Base-by-base conservation (phyloP, 2,329 filamentous ascomycete species). In the Pseudocercospora musae region DNA sequence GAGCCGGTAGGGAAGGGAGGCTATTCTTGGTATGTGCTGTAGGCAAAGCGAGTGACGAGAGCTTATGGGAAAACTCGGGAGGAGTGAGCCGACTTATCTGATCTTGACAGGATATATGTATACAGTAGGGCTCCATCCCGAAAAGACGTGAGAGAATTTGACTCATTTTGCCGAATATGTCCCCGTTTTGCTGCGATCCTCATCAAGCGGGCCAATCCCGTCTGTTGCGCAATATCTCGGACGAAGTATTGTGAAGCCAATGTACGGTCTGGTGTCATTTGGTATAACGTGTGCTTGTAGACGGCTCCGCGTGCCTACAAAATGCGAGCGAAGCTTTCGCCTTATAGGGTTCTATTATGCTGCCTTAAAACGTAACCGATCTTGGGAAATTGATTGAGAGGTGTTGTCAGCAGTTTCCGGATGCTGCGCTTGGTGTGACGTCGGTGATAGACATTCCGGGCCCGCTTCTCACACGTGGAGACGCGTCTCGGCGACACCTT, bases 401-500 rank as follows among this genome's bases (percentile, higher is more conserved):
- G 23, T 10, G 31, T 33, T 33, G 31, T 15, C 46, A 50, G 46
- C 23, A 23, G 18, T 21, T 13, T 15, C n/a, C n/a, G n/a, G n/a
- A n/a, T n/a, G n/a, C n/a, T n/a, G n/a, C n/a, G n/a, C 21, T 52
- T 15, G 15, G 11, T 27, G 48, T 52, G 48, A 52, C 48, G 48
- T 52, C 48, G 48, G 21, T n/a, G 48, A 57, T 58, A 20, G 23
- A 20, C 18, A 53, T 59, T 31, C 21, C 13, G 23, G 57, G 29
- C 57, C 57, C 57, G 54, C 58, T 44, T 42, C 15, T 33, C 11
- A 40, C 58, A 56, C 58, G 58, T 60, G 58, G 55, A 57, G 44
- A 55, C 50, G 52, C 50, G 58, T 56, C 27, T 18, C 54, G 52
- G 57, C 58, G 52, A 60, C n/a, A 56, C 58, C 58, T 56, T 54